These are phyloP conservation scores for Cucurbita moschata DNA, from an alignment of 306 rosid genomes.

Conservation along the genomic window DNA sequence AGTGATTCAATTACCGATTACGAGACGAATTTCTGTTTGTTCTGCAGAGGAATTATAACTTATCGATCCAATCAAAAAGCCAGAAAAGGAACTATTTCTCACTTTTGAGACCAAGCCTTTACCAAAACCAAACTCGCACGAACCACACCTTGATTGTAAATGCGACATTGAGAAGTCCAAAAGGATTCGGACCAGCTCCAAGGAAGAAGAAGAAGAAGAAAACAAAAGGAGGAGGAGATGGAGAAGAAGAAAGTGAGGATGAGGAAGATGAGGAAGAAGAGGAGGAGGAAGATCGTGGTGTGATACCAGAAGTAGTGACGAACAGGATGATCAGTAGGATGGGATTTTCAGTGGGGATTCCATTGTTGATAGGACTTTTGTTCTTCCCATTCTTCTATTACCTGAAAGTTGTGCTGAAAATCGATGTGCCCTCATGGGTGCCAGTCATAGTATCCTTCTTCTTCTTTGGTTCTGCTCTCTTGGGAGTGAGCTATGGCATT, in stretches of 20 bases:
- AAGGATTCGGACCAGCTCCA: conserved; percentile 61
- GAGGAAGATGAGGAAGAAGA: conserved; percentile 21
- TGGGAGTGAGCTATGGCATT: conserved; percentile 91
- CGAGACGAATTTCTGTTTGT: not conserved
- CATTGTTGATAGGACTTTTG: conserved; percentile 51
- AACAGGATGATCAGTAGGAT: conserved; percentile 76
- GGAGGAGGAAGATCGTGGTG: conserved; percentile 28
- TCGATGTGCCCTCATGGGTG: conserved; percentile 90
- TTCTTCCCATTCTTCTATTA: conserved; percentile 80
- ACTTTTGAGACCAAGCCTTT: conserved; percentile 11
- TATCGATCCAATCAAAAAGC: conserved; percentile 1
- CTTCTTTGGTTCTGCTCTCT: conserved; percentile 80
- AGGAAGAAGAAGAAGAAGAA: conserved; percentile 29
- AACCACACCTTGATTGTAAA: conserved; percentile 14
- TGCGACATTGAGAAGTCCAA: conserved; percentile 47
- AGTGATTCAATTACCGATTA: not conserved
- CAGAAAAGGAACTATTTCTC: conserved; percentile 13
- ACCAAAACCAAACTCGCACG: conserved; percentile 6
- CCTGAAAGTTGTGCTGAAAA: conserved; percentile 61
- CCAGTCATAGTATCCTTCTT: conserved; percentile 76
- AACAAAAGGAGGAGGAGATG: conserved; percentile 10
- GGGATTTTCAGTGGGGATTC: conserved; percentile 68
- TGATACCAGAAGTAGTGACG: conserved; percentile 86
- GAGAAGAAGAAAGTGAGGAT: not conserved
- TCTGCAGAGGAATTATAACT: not conserved